Evolutionary conservation across 1,139 yeast genomes (phyloP).

Genomic region (Lodderomyces elongisporus): DNA sequence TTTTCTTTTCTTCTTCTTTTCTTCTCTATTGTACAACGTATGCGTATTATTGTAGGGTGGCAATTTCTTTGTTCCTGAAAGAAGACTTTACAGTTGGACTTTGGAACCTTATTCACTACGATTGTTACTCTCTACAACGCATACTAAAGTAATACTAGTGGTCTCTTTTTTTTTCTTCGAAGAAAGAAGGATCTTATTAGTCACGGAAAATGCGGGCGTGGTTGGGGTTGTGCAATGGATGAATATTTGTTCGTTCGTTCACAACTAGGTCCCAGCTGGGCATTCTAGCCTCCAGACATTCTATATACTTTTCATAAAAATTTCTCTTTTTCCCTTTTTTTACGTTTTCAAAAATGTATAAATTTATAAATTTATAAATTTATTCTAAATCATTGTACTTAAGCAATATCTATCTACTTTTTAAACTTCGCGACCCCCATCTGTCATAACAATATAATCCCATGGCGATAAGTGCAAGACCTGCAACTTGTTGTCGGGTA

Average conservation of each 20-base stretch:
- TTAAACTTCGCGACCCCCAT: conserved; percentile 36
- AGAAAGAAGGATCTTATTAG: conserved; percentile 21
- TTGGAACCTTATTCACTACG: no score
- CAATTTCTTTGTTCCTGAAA: conserved; percentile 17
- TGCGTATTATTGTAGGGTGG: conserved; percentile 54
- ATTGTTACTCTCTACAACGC: conserved; percentile 51
- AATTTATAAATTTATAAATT: no score
- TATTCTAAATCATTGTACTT: not conserved
- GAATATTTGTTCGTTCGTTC: conserved; percentile 1
- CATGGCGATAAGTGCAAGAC: conserved; percentile 26
- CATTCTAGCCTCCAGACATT: conserved; percentile 48
- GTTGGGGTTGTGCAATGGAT: conserved; percentile 15
- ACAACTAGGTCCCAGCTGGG: conserved; percentile 26
- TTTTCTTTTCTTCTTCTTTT: conserved; percentile 9
- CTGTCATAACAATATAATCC: conserved; percentile 39
- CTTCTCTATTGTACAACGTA: conserved; percentile 44
- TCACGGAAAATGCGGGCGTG: conserved; percentile 43
- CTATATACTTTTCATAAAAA: not conserved
- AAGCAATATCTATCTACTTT: conserved; percentile 11
- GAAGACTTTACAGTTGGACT: not conserved
- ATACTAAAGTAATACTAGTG: conserved; percentile 42
- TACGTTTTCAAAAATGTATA: not conserved
- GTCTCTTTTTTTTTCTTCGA: not conserved
- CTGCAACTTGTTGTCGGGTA: conserved; percentile 26
- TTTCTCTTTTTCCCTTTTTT: not conserved